Conservation (phyloP, 495 filamentous ascomycete species). For the Sporormia fimetaria region DNA sequence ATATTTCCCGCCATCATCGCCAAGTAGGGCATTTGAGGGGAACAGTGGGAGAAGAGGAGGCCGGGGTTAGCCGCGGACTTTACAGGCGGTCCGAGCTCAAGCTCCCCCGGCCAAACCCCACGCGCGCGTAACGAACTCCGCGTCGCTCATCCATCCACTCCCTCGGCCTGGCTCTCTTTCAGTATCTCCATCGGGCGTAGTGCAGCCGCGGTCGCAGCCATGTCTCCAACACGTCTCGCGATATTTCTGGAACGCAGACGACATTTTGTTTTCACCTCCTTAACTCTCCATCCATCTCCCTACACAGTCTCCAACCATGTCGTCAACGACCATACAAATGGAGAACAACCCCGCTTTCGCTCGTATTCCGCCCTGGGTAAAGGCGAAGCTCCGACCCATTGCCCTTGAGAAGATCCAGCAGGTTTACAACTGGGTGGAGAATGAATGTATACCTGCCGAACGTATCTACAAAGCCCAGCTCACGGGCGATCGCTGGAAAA, state of each 20-base stretch:
- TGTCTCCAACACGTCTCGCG: no score
- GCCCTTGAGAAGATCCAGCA: constrained; percentile 32
- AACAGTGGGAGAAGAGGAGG: no score
- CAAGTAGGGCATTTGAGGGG: constrained; percentile 1
- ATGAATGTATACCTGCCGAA: constrained; percentile 35
- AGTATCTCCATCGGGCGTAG: no score
- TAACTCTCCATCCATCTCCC: constrained; percentile 3
- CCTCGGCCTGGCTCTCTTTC: no score
- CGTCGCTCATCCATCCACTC: no score
- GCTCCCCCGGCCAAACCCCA: no score
- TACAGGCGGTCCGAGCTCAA: no score
- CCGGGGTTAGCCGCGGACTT: no score
- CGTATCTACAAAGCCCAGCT: constrained; percentile 34
- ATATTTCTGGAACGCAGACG: no score
- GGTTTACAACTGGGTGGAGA: constrained; percentile 35
- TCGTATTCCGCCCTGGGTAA: constrained; percentile 34
- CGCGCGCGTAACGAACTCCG: no score
- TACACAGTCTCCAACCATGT: constrained; percentile 6
- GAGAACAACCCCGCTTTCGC: constrained; percentile 29
- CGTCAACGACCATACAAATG: constrained; percentile 10
- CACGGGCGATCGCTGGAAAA: constrained; percentile 28
- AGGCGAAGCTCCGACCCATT: constrained; percentile 32
- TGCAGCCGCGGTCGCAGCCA: no score
- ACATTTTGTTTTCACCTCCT: neutral
- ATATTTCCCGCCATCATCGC: neutral